Percentiles rank a stretch among this genome's conserved stretches.
Conservation (phyloP, 805 yeast species). For the Sugiyamaella valdiviana region DNA sequence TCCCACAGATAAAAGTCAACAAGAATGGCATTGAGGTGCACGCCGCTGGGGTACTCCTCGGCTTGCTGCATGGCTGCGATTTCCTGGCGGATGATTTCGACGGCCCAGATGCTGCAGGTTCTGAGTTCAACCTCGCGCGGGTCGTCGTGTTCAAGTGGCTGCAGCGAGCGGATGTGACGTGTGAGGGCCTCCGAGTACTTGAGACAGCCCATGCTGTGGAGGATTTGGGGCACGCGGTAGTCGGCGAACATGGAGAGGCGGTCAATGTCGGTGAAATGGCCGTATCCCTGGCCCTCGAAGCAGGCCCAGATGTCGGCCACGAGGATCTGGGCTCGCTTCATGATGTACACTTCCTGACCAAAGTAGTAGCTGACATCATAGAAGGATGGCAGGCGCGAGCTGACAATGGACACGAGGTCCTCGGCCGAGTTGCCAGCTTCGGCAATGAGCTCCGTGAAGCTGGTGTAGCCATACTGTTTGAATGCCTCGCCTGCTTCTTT, state of each 20-base stretch:
- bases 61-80: conserved; percentile 15
- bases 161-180: conserved; percentile 18
- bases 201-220: conserved; percentile 34
- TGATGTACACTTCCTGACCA: conserved; percentile 28
- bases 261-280: conserved; percentile 36
- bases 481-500: conserved; percentile 34
- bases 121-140: conserved; percentile 37
- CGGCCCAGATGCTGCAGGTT: conserved; percentile 39
- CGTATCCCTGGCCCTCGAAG: conserved; percentile 33
- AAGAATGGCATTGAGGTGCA: conserved; percentile 33
- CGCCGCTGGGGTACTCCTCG: conserved; percentile 16
- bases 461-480: not conserved
- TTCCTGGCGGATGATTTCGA: conserved; percentile 30
- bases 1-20: conserved; percentile 43
- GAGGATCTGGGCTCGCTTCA: conserved; percentile 40
- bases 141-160: conserved; percentile 29
- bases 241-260: conserved; percentile 42
- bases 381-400: conserved; percentile 30
- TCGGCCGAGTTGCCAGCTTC: conserved; percentile 30
- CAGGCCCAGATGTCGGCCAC: conserved; percentile 42
- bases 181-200: conserved; percentile 28
- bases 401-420: conserved; percentile 28
- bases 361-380: conserved; percentile 30
- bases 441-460: conserved; percentile 14
- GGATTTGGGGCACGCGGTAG: conserved; percentile 41